A percentile compares a stretch with the other conserved stretches of the same genome.
phyloP scores from a whole-genome alignment of 192 early-diverging fungal species.

The Coemansia asiatica region DNA sequence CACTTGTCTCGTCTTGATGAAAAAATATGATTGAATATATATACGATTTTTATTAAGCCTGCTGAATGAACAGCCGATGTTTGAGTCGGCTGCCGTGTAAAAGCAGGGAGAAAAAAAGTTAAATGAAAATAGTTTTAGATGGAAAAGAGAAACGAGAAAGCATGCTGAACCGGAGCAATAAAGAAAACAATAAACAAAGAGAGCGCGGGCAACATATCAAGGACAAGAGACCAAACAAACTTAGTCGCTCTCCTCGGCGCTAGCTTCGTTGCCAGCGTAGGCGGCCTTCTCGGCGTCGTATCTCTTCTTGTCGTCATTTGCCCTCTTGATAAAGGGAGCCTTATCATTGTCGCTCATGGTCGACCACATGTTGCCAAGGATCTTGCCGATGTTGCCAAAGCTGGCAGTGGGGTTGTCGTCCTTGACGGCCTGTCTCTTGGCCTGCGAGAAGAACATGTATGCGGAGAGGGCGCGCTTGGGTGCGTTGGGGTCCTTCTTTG shows the following conservation, averaged over 20 bases:
- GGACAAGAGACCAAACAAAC: neutral
- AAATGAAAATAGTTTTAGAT: neutral
- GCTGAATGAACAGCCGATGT: neutral
- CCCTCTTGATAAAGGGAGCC: conserved; percentile 55
- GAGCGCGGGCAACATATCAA: conserved; percentile 6
- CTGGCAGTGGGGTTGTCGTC: conserved; percentile 74
- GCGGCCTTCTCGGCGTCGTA: conserved; percentile 48
- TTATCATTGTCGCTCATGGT: conserved; percentile 56
- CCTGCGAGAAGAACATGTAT: conserved; percentile 90
- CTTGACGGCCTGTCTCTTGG: conserved; percentile 73
- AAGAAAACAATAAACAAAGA: neutral
- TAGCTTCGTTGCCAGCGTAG: conserved; percentile 5
- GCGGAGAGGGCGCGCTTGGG: conserved; percentile 92
- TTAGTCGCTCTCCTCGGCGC: conserved; percentile 22
- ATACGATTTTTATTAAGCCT: neutral
- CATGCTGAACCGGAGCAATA: conserved; percentile 9
- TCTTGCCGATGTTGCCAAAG: conserved; percentile 70
- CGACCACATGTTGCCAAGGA: conserved; percentile 74
- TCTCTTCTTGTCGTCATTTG: conserved; percentile 54
- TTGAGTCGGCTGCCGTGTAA: neutral
- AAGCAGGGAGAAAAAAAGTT: neutral
- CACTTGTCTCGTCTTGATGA: neutral
- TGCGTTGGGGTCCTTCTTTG: conserved; percentile 85
- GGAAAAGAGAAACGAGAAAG: neutral
- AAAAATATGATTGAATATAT: neutral